Base-by-base conservation (phyloP, 257 asterid genomes). In the Solanum infundibuliforme region DNA sequence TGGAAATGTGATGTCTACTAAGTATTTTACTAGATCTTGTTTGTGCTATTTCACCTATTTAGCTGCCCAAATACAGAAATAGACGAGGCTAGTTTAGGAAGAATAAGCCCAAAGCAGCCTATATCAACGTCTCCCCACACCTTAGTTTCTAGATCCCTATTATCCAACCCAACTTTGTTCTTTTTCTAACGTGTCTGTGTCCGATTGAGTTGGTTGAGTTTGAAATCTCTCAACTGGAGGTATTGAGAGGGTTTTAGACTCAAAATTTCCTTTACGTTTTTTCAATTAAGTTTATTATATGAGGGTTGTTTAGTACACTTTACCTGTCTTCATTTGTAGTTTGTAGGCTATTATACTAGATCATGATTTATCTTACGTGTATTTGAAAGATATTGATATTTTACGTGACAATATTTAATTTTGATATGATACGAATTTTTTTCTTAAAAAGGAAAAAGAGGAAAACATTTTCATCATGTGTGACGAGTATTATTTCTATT, bases 61-160 rank as follows among this genome's bases (percentile, higher is more conserved):
- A 87, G 89, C 86, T 91, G 89, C 92, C 93, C 89, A 88, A 55
- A 90, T 90, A 88, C 91, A 89, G 92, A 29, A 89, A 91, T 87
- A 88, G 92, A 87, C 88, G 90, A 90, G 91, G 90, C 84, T 87
- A 88, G 87, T 74, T 90, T 89, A 48, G 39, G 87, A 87, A 86
- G 68, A 76, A 36, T 87, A 83, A 74, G 88, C 86, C 83, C 46
- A 79, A 88, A 84, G 89, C 91, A 87, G 68, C 83, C 12, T 3
- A 76, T 48, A 39, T 12, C 58, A 38, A 39, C 35, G 58, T 76
- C 29, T 52, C 16, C 31, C 12, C 39, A 35, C 16, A 8, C 29
- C n/a, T 6, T 6, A 18, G 65, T 35, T 36, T 35, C 21, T 76
- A 39, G 34, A 39, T 76, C n/a, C 83, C 83, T 23, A 76, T n/a